Evolutionary conservation across 1,284 basidiomycete species (phyloP), one percentile per base, ranked within the genome.

Genomic region (Blastosporella zonata): DNA sequence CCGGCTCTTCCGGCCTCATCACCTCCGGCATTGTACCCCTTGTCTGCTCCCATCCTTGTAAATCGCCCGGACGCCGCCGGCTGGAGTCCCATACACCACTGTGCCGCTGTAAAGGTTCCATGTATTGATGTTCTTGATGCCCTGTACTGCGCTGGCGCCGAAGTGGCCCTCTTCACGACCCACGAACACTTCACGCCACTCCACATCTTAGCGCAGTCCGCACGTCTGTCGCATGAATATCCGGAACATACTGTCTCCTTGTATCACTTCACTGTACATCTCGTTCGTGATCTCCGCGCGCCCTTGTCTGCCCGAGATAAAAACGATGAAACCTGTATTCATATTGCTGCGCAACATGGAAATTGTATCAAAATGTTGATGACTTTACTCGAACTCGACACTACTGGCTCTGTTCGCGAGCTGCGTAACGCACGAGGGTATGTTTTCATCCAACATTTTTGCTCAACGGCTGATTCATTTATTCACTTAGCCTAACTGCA

Each of bases 311-410:
- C 84, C 13, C 67, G 71, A 28, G 94, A 97, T 67, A 82, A 79
- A 46, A 79, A 92, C 49, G 90, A 92, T 37, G 87, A 97, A 60
- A 96, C 91, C 39, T 95, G 94, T 57, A 83, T 97, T 54, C 95
- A 98, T 70, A 77, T 97, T 46, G 95, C 95, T 17, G 95, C 96
- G 5, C 87, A 93, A 58, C 86, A 88, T 52, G 96, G 95, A 9
- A 82, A 87, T 49, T 84, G 73, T 63, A 65, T 79, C 18, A 80
- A 83, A 47, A 64, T 88, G 17, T 65, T 89, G 33, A 68, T 72
- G 45, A 74, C 82, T 36, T 68, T 89, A 52, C 70, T 88, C 35
- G 77, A 82, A 40, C 82, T 78, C 54, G 87, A 89, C 61, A 65
- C 68, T 0, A 75, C 72, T 4, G 75, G 79, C 23, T 59, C 67